Conservation (phyloP, 371 early-diverging fungal genomes). For the Funneliformis caledonium region DNA sequence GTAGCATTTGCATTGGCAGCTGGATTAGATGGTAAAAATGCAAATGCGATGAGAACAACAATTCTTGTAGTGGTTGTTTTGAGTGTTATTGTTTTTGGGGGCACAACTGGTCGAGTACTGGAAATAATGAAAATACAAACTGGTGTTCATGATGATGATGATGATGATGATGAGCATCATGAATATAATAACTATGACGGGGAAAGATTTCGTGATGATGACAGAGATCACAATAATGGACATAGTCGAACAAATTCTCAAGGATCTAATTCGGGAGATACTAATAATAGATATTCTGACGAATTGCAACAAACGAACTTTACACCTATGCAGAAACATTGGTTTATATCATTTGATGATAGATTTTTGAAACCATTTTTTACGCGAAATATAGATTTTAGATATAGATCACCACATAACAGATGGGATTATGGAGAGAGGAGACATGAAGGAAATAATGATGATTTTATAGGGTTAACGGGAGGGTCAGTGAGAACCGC, state of each 20-base stretch:
- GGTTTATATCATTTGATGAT: constrained; percentile 87
- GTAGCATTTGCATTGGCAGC: constrained; percentile 94
- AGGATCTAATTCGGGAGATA: constrained; percentile 37
- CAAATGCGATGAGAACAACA: constrained; percentile 77
- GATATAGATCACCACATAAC: neutral
- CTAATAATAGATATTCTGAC: constrained; percentile 41
- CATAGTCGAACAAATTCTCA: constrained; percentile 40
- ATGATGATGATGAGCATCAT: constrained; percentile 42
- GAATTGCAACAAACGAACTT: constrained; percentile 38
- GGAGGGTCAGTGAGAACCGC: neutral
- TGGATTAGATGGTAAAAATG: constrained; percentile 72
- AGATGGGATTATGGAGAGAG: neutral
- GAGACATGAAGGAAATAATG: neutral
- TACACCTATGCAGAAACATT: constrained; percentile 64
- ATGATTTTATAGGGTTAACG: neutral
- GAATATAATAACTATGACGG: neutral
- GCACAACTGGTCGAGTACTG: constrained; percentile 82
- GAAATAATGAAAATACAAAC: constrained; percentile 76
- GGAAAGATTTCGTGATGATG: constrained; percentile 40
- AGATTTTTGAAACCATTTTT: constrained; percentile 81
- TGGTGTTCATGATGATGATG: constrained; percentile 72
- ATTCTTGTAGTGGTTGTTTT: constrained; percentile 90
- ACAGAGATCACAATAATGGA: constrained; percentile 27
- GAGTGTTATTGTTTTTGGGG: constrained; percentile 88
- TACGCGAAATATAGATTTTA: constrained; percentile 40